Base-by-base conservation (phyloP, 305 asterid species). In the Caryopteris hybrid region DNA sequence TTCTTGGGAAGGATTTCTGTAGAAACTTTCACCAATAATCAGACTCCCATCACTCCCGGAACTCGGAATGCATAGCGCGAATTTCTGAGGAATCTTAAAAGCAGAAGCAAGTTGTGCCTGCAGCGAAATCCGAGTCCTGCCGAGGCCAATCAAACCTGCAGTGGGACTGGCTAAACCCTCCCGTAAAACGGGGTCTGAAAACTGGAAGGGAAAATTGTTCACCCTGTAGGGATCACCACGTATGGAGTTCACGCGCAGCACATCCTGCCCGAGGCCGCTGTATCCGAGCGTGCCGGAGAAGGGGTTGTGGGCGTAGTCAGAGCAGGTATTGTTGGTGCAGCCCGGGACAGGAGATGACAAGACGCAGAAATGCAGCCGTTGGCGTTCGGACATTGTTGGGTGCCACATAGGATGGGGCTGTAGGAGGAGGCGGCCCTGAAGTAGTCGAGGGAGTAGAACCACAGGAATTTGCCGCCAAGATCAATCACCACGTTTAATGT, bases 291-390 rank as follows among this genome's bases (percentile, higher is more conserved):
- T 78, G 47, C 88, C 86, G 2, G 75, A 31, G 74, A 81, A 80
- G 31, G 88, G 88, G 76, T 81, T 84, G 36, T 71, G 83, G 27
- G 88, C 72, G 11, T 71, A 66, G 31, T 70, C 82, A 0, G 84
- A 61, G 82, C 86, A 84, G 0, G 82, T 81, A 73, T 84, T 73
- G 78, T 76, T 76, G 29, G 81, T 78, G 80, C 86, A 83, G 0
- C 79, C 79, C 0, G 85, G 80, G 2, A 61, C 76, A 0, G 80
- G 80, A 0, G 81, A 81, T 0, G 80, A 67, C 5, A 45, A 2
- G 78, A 45, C 64, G 70, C 85, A 80, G 53, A 77, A 72, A 77
- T 34, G 5, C 87, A 81, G 6, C 81, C 83, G 16, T 72, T 13
- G 9, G 80, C 75, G 1, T 71, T n/a, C 8, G 51, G 10, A 39